These are phyloP conservation scores for Carallia brachiata DNA, from an alignment of 345 rosid genomes.

Conservation along the genomic window DNA sequence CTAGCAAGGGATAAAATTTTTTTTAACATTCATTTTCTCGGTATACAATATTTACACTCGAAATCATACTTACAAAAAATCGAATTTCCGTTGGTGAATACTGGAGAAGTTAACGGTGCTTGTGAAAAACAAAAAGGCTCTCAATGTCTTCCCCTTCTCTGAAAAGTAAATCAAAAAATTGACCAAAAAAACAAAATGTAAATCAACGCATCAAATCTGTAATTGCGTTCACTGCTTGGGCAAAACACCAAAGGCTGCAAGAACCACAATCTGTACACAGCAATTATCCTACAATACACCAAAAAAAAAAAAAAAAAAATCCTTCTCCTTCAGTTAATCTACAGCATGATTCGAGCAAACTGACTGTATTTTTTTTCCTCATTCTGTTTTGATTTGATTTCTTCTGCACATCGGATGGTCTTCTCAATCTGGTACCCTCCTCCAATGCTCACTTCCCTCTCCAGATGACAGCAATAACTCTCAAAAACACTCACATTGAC, in stretches of 20 bases:
- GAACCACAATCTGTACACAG: slow-evolving; percentile 28
- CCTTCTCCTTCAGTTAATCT: slow-evolving; percentile 9
- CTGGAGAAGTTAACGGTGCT: no score
- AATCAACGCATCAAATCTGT: not conserved
- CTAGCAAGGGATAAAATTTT: no score
- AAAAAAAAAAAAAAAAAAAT: not conserved
- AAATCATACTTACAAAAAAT: no score
- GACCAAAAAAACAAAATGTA: no score
- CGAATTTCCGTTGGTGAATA: no score
- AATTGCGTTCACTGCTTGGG: not conserved
- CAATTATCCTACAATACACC: not conserved
- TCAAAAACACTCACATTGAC: slow-evolving; percentile 88
- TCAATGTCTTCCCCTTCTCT: no score
- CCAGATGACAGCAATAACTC: slow-evolving; percentile 84
- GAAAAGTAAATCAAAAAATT: no score
- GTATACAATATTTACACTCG: no score
- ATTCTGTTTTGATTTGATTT: slow-evolving; percentile 64
- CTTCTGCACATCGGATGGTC: slow-evolving; percentile 78
- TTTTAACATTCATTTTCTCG: no score
- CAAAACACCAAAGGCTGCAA: slow-evolving; percentile 1
- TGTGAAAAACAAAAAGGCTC: no score
- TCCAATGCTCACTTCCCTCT: slow-evolving; percentile 83
- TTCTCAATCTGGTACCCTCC: slow-evolving; percentile 89
- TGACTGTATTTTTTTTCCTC: slow-evolving; percentile 45
- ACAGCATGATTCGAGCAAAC: slow-evolving; percentile 58